A percentile compares a stretch with the other conserved stretches of the same genome.
Conservation (phyloP, 1,284 basidiomycete species). For the Apiotrichum domesticum region DNA sequence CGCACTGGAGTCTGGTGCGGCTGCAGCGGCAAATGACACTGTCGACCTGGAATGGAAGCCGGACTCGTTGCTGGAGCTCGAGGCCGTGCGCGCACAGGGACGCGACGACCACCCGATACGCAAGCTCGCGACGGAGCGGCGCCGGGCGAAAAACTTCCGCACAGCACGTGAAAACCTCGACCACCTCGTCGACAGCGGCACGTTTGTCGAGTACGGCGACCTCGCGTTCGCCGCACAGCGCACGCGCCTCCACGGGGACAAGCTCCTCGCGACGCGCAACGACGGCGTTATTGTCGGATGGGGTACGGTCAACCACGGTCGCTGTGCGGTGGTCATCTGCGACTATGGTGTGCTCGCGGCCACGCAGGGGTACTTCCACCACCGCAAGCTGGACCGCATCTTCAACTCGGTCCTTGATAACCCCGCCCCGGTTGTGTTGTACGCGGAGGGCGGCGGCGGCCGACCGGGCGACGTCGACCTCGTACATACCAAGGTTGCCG, state of each 20-base stretch:
- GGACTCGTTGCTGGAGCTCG: conserved; percentile 12
- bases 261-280: conserved; percentile 13
- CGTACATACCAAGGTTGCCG: conserved; percentile 10
- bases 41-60: conserved; percentile 15
- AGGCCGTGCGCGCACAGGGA: conserved; percentile 11
- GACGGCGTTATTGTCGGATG: conserved; percentile 21
- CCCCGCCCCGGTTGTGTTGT: conserved; percentile 16
- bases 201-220: conserved; percentile 18
- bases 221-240: conserved; percentile 14
- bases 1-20: background rate
- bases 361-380: conserved; percentile 20
- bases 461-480: conserved; percentile 18
- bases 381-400: conserved; percentile 17
- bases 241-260: conserved; percentile 7
- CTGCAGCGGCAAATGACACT: background rate
- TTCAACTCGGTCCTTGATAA: conserved; percentile 14
- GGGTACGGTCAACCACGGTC: conserved; percentile 15
- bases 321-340: conserved; percentile 13
- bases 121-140: conserved; percentile 11
- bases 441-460: conserved; percentile 19
- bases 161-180: conserved; percentile 16
- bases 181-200: conserved; percentile 16
- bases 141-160: conserved; percentile 10
- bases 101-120: conserved; percentile 10
- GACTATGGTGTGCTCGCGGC: conserved; percentile 20